Evolutionary conservation across 2,329 filamentous ascomycete species (phyloP).

Genomic region (Achaetomium macrosporum): DNA sequence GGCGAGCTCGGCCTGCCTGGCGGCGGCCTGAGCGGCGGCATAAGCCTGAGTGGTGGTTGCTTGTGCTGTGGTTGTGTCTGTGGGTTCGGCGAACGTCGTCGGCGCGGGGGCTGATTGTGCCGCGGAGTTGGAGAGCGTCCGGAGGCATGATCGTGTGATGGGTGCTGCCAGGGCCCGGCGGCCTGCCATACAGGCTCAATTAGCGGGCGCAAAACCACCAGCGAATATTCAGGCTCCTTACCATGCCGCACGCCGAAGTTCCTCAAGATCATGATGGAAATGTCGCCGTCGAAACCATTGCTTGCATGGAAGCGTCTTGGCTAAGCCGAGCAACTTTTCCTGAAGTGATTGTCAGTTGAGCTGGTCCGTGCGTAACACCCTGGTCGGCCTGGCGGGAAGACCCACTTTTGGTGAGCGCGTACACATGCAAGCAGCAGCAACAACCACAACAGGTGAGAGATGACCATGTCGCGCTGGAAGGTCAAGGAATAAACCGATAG

Average conservation of each 20-base stretch:
- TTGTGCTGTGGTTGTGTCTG: not conserved
- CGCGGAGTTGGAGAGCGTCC: conserved; percentile 33
- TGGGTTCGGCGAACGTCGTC: conserved; percentile 21
- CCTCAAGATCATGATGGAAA: conserved; percentile 50
- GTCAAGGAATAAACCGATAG: too few species aligned
- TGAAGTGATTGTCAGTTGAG: conserved; percentile 6
- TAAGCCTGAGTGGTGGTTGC: conserved; percentile 5
- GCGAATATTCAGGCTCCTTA: conserved; percentile 28
- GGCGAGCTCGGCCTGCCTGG: conserved; percentile 23
- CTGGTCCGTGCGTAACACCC: conserved; percentile 21
- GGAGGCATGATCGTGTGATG: conserved; percentile 35
- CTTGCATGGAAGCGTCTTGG: not conserved
- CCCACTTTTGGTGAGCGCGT: not conserved
- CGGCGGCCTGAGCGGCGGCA: conserved; percentile 15
- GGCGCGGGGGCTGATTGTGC: conserved; percentile 24
- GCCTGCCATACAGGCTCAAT: conserved; percentile 35
- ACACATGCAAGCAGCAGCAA: too few species aligned
- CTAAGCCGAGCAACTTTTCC: conserved; percentile 24
- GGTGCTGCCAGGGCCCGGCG: conserved; percentile 46
- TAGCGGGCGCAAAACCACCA: not conserved
- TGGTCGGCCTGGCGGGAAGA: not conserved
- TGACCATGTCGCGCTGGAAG: too few species aligned
- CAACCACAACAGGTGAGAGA: too few species aligned
- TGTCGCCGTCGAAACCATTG: conserved; percentile 20
- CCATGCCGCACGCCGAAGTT: conserved; percentile 50